Conservation (phyloP, 441 rosid species). For the Capsella rubella region DNA sequence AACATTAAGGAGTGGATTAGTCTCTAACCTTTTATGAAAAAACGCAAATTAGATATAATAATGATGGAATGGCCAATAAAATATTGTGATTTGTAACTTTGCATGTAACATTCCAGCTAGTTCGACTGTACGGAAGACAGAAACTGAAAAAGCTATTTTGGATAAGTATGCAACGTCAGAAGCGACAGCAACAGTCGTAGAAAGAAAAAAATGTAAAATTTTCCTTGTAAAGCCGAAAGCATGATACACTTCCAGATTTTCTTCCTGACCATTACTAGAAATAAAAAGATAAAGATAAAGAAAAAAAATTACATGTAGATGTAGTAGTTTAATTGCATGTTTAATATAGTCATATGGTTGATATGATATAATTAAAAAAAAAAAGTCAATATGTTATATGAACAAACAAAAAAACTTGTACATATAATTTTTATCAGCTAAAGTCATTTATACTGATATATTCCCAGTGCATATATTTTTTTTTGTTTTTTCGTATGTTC, state of each 20-base stretch:
- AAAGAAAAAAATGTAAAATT: not conserved
- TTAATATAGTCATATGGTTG: no score
- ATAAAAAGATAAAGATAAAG: no score
- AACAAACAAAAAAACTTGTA: no score
- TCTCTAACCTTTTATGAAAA: not conserved
- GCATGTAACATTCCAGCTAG: slow-evolving; percentile 39
- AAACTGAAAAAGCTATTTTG: slow-evolving; percentile 25
- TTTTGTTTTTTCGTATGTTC: not conserved
- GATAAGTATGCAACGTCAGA: slow-evolving; percentile 44
- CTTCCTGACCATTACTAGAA: slow-evolving; percentile 5
- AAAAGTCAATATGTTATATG: no score
- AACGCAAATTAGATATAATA: not conserved
- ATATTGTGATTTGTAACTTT: not conserved
- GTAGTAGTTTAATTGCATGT: no score
- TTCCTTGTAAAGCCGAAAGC: slow-evolving; percentile 27
- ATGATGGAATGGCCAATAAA: slow-evolving; percentile 2
- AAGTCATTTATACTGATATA: no score
- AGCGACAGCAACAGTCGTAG: slow-evolving; percentile 27
- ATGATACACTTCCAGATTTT: slow-evolving; percentile 38
- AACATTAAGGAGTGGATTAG: not conserved
- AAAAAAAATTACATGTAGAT: no score
- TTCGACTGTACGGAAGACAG: slow-evolving; percentile 39
- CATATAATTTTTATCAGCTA: no score
- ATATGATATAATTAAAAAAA: no score
- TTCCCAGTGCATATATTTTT: no score